These are phyloP conservation scores for Erodium maritimum DNA, from an alignment of 345 rosid genomes.

Conservation along the genomic window DNA sequence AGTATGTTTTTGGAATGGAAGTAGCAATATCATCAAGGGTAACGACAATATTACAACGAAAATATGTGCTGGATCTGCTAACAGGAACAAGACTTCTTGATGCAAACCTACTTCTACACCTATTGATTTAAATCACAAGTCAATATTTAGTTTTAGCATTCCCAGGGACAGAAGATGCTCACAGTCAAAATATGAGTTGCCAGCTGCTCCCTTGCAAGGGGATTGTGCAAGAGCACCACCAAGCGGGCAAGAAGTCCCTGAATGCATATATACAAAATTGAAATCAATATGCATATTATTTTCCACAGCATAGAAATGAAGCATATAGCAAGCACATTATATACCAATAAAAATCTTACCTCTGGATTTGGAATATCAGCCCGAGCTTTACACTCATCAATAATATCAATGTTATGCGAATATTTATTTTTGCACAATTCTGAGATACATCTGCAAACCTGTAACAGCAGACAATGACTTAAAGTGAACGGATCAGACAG, in stretches of 20 bases:
- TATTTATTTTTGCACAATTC: constrained; percentile 66
- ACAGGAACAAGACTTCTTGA: too few relatives aligned
- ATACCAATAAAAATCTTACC: constrained; percentile 29
- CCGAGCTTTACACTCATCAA: constrained; percentile 72
- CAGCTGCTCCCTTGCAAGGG: constrained; percentile 76
- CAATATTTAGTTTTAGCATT: not conserved
- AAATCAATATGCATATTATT: constrained; percentile 4
- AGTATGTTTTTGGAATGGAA: too few relatives aligned
- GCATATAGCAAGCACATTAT: constrained; percentile 10
- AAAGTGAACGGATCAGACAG: not conserved
- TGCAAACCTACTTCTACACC: too few relatives aligned
- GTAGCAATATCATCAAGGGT: too few relatives aligned
- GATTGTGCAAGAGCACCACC: constrained; percentile 90
- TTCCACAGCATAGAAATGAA: constrained; percentile 7
- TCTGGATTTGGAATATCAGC: constrained; percentile 78
- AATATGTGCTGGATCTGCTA: too few relatives aligned
- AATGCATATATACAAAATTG: constrained; percentile 12
- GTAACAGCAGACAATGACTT: constrained; percentile 11
- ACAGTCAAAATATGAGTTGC: constrained; percentile 85
- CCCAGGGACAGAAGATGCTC: constrained; percentile 19
- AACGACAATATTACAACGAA: too few relatives aligned
- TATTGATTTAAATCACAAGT: too few relatives aligned
- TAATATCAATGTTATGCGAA: constrained; percentile 42
- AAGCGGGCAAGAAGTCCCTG: constrained; percentile 93
- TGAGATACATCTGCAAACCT: constrained; percentile 97